These are phyloP conservation scores for Spathaspora sp. DNA, from an alignment of 805 yeast species.

Conservation along the genomic window DNA sequence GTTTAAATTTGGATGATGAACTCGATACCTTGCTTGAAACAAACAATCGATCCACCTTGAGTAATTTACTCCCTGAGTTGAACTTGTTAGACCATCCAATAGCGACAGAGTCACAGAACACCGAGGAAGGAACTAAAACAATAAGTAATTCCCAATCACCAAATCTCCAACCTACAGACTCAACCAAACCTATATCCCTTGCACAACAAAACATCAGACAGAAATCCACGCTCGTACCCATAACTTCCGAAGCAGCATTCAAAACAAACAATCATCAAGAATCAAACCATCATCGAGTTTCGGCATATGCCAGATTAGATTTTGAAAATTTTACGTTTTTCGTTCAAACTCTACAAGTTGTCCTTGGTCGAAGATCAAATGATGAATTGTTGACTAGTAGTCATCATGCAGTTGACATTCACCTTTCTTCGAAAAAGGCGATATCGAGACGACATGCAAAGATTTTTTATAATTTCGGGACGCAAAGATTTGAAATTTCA, in stretches of 20 bases:
- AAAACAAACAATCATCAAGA: background rate
- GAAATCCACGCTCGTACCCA: slow-evolving; percentile 14
- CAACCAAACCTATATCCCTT: background rate
- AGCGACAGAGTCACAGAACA: background rate
- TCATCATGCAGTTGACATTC: slow-evolving; percentile 82
- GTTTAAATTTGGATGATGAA: slow-evolving; percentile 11
- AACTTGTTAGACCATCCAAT: background rate
- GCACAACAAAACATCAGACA: slow-evolving; percentile 13
- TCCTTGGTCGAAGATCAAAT: slow-evolving; percentile 79
- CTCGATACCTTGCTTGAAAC: slow-evolving; percentile 9
- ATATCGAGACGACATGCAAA: slow-evolving; percentile 93
- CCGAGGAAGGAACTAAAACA: slow-evolving; percentile 6
- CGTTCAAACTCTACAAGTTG: slow-evolving; percentile 92
- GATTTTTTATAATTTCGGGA: slow-evolving; percentile 93
- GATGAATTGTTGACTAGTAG: slow-evolving; percentile 55
- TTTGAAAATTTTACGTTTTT: slow-evolving; percentile 92
- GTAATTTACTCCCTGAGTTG: background rate
- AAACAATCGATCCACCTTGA: background rate
- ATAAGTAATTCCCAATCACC: slow-evolving; percentile 16
- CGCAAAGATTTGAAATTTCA: slow-evolving; percentile 87
- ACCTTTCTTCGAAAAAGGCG: slow-evolving; percentile 87
- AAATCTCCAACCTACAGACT: background rate
- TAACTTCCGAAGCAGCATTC: slow-evolving; percentile 12
- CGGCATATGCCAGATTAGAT: slow-evolving; percentile 75
- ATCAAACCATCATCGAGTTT: slow-evolving; percentile 26